These are phyloP conservation scores for Dipsacomyces acuminosporus DNA, from an alignment of 371 early-diverging fungal genomes.

Conservation along the genomic window DNA sequence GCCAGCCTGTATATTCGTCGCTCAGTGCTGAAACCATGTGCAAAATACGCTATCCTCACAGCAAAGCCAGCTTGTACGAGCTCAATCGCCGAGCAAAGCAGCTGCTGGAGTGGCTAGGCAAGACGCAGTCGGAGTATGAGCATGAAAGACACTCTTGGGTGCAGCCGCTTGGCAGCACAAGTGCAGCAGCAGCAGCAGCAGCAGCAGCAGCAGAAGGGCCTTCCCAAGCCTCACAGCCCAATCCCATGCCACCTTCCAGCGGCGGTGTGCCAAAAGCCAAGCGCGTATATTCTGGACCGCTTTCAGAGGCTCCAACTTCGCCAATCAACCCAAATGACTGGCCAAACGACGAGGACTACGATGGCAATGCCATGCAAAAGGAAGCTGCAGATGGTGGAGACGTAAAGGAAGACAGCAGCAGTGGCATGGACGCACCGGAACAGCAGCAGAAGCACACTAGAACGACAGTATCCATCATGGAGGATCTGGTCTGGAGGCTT, in stretches of 20 bases:
- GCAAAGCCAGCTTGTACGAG: slow-evolving; percentile 27
- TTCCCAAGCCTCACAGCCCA: neutral
- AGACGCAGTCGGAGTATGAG: slow-evolving; percentile 43
- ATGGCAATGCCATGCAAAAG: neutral
- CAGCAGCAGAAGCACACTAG: slow-evolving; percentile 16
- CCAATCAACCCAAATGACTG: slow-evolving; percentile 40
- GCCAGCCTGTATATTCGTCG: slow-evolving; percentile 43
- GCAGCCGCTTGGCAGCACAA: neutral
- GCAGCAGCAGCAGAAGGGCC: neutral
- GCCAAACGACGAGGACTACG: slow-evolving; percentile 31
- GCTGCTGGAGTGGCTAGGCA: slow-evolving; percentile 47
- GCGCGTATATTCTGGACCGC: slow-evolving; percentile 1
- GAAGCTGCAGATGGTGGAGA: neutral
- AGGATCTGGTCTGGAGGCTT: slow-evolving; percentile 38
- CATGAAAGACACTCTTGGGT: slow-evolving; percentile 28
- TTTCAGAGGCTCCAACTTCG: slow-evolving; percentile 41
- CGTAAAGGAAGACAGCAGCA: neutral
- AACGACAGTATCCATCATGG: slow-evolving; percentile 37
- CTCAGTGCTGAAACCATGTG: slow-evolving; percentile 30
- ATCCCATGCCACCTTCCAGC: neutral
- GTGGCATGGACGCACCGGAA: neutral
- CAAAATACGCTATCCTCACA: slow-evolving; percentile 43
- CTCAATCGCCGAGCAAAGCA: slow-evolving; percentile 45
- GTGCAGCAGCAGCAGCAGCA: neutral
- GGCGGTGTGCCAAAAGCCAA: too few species aligned